Evolutionary conservation across 1,139 yeast genomes (phyloP).

Genomic region (Komagataea norvegica): DNA sequence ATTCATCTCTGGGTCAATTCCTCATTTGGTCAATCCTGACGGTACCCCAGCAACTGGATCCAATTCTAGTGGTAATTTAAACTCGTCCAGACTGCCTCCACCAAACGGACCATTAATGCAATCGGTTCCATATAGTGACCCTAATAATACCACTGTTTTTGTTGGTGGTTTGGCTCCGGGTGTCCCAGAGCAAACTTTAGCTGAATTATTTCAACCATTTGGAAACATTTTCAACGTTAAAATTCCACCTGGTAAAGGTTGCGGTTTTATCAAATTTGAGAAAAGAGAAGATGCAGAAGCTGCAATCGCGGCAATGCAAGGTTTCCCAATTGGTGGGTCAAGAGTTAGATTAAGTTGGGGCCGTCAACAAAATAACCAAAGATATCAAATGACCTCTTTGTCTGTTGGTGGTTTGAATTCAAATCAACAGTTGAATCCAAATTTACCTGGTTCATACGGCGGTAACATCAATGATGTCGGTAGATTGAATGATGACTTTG

Average conservation of each 20-base stretch:
- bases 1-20: slow-evolving; percentile 5
- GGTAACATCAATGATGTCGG: slow-evolving; percentile 6
- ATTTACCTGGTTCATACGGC: slow-evolving; percentile 1
- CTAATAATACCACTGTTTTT: slow-evolving; percentile 67
- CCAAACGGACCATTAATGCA: slow-evolving; percentile 23
- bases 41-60: background rate
- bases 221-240: slow-evolving; percentile 64
- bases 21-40: slow-evolving; percentile 3
- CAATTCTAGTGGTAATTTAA: background rate
- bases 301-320: slow-evolving; percentile 71
- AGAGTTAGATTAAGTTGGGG: slow-evolving; percentile 75
- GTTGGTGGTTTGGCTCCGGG: slow-evolving; percentile 64
- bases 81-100: slow-evolving; percentile 2
- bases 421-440: slow-evolving; percentile 6
- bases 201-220: slow-evolving; percentile 57
- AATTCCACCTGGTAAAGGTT: slow-evolving; percentile 65
- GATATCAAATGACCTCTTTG: slow-evolving; percentile 21
- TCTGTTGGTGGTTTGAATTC: slow-evolving; percentile 11
- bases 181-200: slow-evolving; percentile 55
- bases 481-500: slow-evolving; percentile 8
- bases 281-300: slow-evolving; percentile 65
- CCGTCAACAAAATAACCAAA: slow-evolving; percentile 33
- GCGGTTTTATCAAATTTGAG: slow-evolving; percentile 67
- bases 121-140: slow-evolving; percentile 42
- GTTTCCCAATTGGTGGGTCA: slow-evolving; percentile 64